phyloP scores from a whole-genome alignment of 2,329 filamentous ascomycete genomes.

The Chalaropsis ovoidea region DNA sequence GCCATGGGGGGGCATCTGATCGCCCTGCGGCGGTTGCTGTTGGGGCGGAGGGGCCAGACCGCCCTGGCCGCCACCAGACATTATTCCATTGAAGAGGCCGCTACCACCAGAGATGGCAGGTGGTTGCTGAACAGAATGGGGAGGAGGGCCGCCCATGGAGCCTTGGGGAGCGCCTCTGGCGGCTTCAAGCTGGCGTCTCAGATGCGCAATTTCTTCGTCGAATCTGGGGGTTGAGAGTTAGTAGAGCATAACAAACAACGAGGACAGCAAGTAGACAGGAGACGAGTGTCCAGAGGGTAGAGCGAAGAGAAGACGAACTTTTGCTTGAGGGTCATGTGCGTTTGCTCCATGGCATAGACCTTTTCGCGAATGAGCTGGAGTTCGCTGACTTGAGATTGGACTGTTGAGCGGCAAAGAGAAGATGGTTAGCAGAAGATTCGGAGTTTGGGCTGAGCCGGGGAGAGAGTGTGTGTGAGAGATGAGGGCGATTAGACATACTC shows the following conservation, averaged over 20 bases:
- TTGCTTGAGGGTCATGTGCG: conserved; percentile 76
- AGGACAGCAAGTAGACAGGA: not conserved
- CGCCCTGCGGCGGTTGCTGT: conserved; percentile 59
- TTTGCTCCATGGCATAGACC: conserved; percentile 85
- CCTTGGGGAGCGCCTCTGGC: conserved; percentile 52
- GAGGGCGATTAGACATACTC: conserved; percentile 51
- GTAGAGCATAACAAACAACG: not conserved
- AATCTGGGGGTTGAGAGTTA: conserved; percentile 49
- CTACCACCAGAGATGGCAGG: conserved; percentile 85
- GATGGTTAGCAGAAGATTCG: conserved; percentile 26
- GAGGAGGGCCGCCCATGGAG: conserved; percentile 56
- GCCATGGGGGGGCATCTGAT: conserved; percentile 42
- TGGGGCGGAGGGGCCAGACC: conserved; percentile 67
- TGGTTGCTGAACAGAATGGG: conserved; percentile 70
- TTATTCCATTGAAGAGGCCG: conserved; percentile 90
- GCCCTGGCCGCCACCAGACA: conserved; percentile 77
- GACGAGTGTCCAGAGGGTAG: not conserved
- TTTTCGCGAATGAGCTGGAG: conserved; percentile 91
- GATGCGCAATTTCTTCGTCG: conserved; percentile 76
- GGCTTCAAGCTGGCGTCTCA: conserved; percentile 78
- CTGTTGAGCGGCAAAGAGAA: conserved; percentile 38
- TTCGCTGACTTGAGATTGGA: conserved; percentile 82
- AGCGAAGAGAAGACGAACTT: conserved; percentile 48
- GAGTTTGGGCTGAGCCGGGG: conserved; percentile 4
- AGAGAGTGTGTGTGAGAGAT: conserved; percentile 12